Percentiles rank a stretch among this genome's conserved stretches.
phyloP scores from a whole-genome alignment of 495 filamentous ascomycete genomes.

The Monascus purpureus region DNA sequence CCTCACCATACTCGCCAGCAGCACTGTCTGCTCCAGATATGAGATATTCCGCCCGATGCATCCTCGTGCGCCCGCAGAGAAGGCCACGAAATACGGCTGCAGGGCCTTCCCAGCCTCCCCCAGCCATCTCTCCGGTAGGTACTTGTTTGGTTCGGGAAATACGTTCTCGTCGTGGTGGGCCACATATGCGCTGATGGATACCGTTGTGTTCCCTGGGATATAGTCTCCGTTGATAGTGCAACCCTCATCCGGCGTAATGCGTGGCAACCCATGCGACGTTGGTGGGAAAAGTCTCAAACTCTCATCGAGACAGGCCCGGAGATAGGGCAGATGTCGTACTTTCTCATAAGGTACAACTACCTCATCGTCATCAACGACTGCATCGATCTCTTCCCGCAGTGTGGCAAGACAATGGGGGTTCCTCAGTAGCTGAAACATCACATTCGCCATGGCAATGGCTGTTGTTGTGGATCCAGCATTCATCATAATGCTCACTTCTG shows the following conservation, averaged over 20 bases:
- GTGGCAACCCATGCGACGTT: conserved; percentile 19
- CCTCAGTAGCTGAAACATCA: conserved; percentile 41
- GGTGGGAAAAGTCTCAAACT: conserved; percentile 30
- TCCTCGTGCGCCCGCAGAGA: neutral
- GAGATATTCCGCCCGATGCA: conserved; percentile 17
- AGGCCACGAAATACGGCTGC: conserved; percentile 1
- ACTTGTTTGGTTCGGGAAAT: conserved; percentile 19
- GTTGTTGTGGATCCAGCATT: conserved; percentile 45
- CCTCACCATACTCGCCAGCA: conserved; percentile 12
- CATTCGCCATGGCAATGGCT: conserved; percentile 34
- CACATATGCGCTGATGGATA: conserved; percentile 19
- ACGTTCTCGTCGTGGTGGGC: conserved; percentile 16
- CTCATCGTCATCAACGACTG: conserved; percentile 22
- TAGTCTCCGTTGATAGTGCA: conserved; percentile 23
- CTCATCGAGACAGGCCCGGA: conserved; percentile 35
- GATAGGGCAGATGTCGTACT: conserved; percentile 26
- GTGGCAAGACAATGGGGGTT: conserved; percentile 35
- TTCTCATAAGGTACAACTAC: conserved; percentile 31
- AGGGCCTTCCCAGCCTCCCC: conserved; percentile 18
- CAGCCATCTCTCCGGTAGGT: conserved; percentile 25
- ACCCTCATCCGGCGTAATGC: conserved; percentile 22
- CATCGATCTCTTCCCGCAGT: conserved; percentile 44
- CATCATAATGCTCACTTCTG: conserved; percentile 28
- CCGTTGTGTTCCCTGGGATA: conserved; percentile 21
- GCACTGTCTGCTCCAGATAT: conserved; percentile 15